Percentiles rank a stretch among this genome's conserved stretches.
Conservation (phyloP, 768 basidiomycete genomes). For the Tricholoma bakamatsutake region DNA sequence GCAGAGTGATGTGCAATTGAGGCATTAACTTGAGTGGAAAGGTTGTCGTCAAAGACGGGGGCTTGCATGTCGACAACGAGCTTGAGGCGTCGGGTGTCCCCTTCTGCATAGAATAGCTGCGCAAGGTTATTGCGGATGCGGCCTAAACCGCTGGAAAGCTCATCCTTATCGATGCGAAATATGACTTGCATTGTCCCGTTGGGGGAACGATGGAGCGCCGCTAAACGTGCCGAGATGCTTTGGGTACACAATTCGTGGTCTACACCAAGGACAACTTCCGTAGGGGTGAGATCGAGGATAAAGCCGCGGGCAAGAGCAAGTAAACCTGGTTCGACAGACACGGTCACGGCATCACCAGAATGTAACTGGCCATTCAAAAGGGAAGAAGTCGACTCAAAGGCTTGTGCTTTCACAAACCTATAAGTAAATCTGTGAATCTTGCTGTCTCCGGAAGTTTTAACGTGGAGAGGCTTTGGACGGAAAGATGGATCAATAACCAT, state of each 20-base stretch:
- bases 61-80: slow-evolving; percentile 77
- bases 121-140: slow-evolving; percentile 89
- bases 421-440: slow-evolving; percentile 81
- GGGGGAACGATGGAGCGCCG: slow-evolving; percentile 10
- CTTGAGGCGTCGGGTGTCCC: slow-evolving; percentile 58
- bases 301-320: slow-evolving; percentile 81
- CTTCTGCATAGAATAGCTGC: slow-evolving; percentile 77
- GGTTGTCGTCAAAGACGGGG: slow-evolving; percentile 51
- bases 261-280: slow-evolving; percentile 67
- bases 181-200: slow-evolving; percentile 19
- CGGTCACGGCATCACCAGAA: slow-evolving; percentile 73
- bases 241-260: slow-evolving; percentile 67
- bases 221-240: slow-evolving; percentile 37
- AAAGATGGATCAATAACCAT: slow-evolving; percentile 64
- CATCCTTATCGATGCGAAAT: slow-evolving; percentile 94
- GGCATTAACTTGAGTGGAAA: slow-evolving; percentile 13
- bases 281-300: slow-evolving; percentile 63
- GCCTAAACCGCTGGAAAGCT: slow-evolving; percentile 80
- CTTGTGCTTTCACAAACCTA: slow-evolving; percentile 45
- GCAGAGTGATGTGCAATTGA: slow-evolving; percentile 24
- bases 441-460: slow-evolving; percentile 24
- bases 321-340: slow-evolving; percentile 86
- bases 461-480: slow-evolving; percentile 15
- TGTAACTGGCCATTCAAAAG: slow-evolving; percentile 71
- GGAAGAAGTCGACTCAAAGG: slow-evolving; percentile 13